phyloP scores from a whole-genome alignment of 2,329 filamentous ascomycete species.

The Stagonosporopsis vannaccii region DNA sequence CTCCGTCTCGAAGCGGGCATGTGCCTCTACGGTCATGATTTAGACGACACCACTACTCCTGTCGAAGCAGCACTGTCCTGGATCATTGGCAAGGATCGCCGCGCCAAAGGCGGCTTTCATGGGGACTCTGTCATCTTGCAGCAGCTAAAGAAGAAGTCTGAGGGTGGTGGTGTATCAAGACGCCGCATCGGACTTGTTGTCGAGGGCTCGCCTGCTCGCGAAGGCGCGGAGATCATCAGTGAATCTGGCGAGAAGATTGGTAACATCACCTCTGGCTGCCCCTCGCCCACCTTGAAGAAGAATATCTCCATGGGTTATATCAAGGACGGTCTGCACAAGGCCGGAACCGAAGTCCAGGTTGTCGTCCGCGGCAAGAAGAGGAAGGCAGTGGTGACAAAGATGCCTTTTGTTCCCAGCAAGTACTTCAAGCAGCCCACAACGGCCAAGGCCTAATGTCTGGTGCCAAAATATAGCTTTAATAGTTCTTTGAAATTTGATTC shows the following conservation, averaged over 20 bases:
- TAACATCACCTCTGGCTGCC: slow-evolving; percentile 85
- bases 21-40: slow-evolving; percentile 99
- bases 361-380: slow-evolving; percentile 78
- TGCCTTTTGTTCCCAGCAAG: slow-evolving; percentile 85
- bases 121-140: slow-evolving; percentile 78
- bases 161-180: slow-evolving; percentile 71
- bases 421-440: slow-evolving; percentile 64
- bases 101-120: slow-evolving; percentile 77
- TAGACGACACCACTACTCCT: slow-evolving; percentile 79
- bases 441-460: slow-evolving; percentile 28
- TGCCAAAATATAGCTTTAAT: background rate
- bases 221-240: slow-evolving; percentile 81
- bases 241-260: slow-evolving; percentile 74
- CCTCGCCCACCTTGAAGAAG: slow-evolving; percentile 82
- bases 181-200: slow-evolving; percentile 83
- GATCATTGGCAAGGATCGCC: slow-evolving; percentile 84
- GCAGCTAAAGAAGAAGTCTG: slow-evolving; percentile 78
- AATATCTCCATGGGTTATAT: slow-evolving; percentile 98
- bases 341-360: slow-evolving; percentile 80
- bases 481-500: background rate
- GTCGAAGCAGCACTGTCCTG: slow-evolving; percentile 73
- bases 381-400: slow-evolving; percentile 79
- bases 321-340: slow-evolving; percentile 80
- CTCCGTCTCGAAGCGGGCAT: slow-evolving; percentile 95
- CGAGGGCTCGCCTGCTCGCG: slow-evolving; percentile 85